Evolutionary conservation across 73 alveolate species (phyloP).

Genomic region (Urostyla sp.): DNA sequence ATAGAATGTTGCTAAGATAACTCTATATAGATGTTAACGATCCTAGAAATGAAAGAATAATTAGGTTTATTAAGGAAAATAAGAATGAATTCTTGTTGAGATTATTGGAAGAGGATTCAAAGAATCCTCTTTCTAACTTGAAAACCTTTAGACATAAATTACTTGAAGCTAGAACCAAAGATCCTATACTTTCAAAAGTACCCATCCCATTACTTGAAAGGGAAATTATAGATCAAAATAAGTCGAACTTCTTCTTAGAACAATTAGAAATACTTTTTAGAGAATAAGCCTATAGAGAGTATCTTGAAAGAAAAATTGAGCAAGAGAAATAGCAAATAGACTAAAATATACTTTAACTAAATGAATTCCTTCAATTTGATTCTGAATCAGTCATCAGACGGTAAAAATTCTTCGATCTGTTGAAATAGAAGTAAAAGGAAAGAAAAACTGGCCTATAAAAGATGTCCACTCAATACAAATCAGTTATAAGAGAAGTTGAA

Average conservation of each 20-base stretch:
- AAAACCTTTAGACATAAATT: conserved; percentile 79
- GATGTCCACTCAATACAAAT: conserved; percentile 37
- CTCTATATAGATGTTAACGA: conserved; percentile 96
- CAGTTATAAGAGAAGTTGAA: conserved; percentile 62
- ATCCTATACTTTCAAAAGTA: conserved; percentile 69
- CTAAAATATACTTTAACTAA: conserved; percentile 3
- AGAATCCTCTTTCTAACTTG: conserved; percentile 73
- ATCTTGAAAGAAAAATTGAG: conserved; percentile 12
- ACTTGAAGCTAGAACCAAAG: conserved; percentile 69
- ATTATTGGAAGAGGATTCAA: conserved; percentile 84
- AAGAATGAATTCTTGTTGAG: conserved; percentile 80
- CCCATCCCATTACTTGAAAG: conserved; percentile 82
- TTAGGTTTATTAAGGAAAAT: conserved; percentile 81
- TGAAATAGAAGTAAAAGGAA: conserved; percentile 48
- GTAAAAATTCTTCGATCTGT: conserved; percentile 32
- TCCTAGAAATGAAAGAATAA: conserved; percentile 93
- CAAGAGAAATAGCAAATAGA: not conserved
- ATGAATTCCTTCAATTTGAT: conserved; percentile 34
- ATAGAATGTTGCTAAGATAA: conserved; percentile 32
- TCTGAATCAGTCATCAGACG: conserved; percentile 51
- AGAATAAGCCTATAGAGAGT: conserved; percentile 49
- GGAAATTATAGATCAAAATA: conserved; percentile 75
- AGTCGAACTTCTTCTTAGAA: conserved; percentile 30
- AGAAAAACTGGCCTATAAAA: conserved; percentile 57
- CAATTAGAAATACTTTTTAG: conserved; percentile 47